phyloP scores from a whole-genome alignment of 352 stramenopile genomes.

The Globisporangium lucens region DNA sequence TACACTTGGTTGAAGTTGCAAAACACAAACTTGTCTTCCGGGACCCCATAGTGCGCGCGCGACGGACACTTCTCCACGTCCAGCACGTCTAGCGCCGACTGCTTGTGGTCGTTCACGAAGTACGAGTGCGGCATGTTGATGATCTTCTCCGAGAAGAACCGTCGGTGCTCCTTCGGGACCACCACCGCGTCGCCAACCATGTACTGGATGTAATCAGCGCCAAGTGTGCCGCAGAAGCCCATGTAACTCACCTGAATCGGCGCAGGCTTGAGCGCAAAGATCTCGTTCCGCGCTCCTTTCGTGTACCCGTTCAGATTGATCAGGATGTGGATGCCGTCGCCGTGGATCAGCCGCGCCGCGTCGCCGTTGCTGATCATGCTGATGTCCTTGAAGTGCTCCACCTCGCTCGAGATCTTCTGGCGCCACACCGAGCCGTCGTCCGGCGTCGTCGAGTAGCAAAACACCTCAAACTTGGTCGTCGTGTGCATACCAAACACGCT shows the following conservation, averaged over 20 bases:
- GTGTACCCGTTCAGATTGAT: constrained; percentile 94
- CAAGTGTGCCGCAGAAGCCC: constrained; percentile 89
- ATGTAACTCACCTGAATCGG: constrained; percentile 91
- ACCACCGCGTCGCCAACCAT: constrained; percentile 86
- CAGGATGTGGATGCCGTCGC: constrained; percentile 88
- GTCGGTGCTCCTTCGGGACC: constrained; percentile 58
- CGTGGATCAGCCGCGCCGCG: constrained; percentile 74
- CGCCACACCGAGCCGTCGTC: constrained; percentile 84
- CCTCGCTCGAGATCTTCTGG: constrained; percentile 73
- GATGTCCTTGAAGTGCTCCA: constrained; percentile 90
- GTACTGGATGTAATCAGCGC: constrained; percentile 92
- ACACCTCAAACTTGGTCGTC: constrained; percentile 83
- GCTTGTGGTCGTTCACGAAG: constrained; percentile 92
- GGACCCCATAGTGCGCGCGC: constrained; percentile 84
- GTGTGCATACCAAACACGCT: constrained; percentile 90
- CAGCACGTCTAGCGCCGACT: constrained; percentile 79
- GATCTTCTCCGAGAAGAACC: constrained; percentile 87
- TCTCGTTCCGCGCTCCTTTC: constrained; percentile 89
- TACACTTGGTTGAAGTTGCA: constrained; percentile 95
- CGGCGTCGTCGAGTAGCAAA: constrained; percentile 83
- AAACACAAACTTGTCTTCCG: constrained; percentile 93
- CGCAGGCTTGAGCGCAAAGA: constrained; percentile 90
- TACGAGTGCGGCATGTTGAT: constrained; percentile 92
- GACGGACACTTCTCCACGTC: constrained; percentile 74
- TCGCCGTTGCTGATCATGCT: constrained; percentile 59